Conservation (phyloP, 352 stramenopile genomes). For the Pilasporangium apinafurcum region DNA sequence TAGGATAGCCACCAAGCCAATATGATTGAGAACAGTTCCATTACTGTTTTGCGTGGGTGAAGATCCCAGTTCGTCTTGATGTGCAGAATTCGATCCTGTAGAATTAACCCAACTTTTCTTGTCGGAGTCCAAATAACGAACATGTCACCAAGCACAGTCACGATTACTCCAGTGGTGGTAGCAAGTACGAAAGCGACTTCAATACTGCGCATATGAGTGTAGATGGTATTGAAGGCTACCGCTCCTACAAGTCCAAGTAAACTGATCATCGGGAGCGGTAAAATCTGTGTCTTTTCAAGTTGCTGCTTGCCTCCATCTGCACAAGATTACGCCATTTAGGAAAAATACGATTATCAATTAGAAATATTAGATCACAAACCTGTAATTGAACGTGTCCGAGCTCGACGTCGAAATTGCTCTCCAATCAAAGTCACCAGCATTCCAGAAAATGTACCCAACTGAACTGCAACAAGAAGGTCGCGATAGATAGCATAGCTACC, state of each 20-base stretch:
- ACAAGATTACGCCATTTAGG: background rate
- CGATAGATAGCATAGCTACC: conserved; percentile 81
- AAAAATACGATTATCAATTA: background rate
- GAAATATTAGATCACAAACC: conserved; percentile 13
- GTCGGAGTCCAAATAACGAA: conserved; percentile 85
- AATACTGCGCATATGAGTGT: conserved; percentile 74
- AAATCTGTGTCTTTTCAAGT: conserved; percentile 57
- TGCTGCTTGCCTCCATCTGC: conserved; percentile 31
- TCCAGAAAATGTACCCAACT: conserved; percentile 75
- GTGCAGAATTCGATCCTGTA: conserved; percentile 75
- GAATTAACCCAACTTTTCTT: conserved; percentile 63
- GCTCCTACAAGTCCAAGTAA: conserved; percentile 67
- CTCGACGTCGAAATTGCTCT: conserved; percentile 61
- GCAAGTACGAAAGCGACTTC: conserved; percentile 78
- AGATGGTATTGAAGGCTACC: conserved; percentile 86
- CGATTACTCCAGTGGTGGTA: conserved; percentile 68
- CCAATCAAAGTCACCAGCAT: conserved; percentile 77
- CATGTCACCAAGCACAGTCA: conserved; percentile 73
- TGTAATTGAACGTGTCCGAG: conserved; percentile 29
- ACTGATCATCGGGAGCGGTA: conserved; percentile 78
- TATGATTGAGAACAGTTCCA: conserved; percentile 49
- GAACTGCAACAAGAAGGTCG: conserved; percentile 71
- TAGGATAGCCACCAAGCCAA: conserved; percentile 63
- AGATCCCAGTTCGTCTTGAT: conserved; percentile 48
- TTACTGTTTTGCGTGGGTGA: conserved; percentile 43